phyloP scores from a whole-genome alignment of 2,329 filamentous ascomycete genomes.

The Aspergillus novoparasiticus region DNA sequence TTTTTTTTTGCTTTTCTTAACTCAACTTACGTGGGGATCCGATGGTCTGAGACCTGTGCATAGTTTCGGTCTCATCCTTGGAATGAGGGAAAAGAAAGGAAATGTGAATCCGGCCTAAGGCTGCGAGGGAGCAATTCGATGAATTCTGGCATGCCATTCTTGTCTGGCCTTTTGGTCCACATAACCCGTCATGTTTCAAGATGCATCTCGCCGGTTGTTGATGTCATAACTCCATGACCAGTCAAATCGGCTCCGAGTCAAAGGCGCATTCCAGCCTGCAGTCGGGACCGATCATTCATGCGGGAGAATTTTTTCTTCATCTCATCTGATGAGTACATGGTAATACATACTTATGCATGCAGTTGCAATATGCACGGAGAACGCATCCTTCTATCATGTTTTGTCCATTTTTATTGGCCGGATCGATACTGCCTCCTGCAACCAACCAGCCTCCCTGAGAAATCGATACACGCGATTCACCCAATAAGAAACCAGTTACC shows the following conservation, averaged over 20 bases:
- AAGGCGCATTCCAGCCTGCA: neutral
- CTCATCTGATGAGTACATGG: slow-evolving; percentile 7
- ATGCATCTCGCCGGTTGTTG: neutral
- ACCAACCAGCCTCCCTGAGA: neutral
- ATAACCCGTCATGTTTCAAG: neutral
- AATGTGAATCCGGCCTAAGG: neutral
- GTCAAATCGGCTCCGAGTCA: slow-evolving; percentile 5
- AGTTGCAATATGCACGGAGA: slow-evolving; percentile 3
- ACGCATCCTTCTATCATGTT: neutral
- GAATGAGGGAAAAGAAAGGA: neutral
- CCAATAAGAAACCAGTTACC: neutral
- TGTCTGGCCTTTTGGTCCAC: neutral
- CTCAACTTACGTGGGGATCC: slow-evolving; percentile 2
- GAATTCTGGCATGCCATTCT: neutral
- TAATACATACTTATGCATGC: neutral
- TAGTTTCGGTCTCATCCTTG: neutral
- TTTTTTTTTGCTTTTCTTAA: neutral
- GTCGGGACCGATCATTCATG: neutral
- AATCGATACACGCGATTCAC: neutral
- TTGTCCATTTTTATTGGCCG: neutral
- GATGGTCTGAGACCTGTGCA: slow-evolving; percentile 2
- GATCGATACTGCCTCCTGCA: neutral
- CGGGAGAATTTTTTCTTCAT: slow-evolving; percentile 2
- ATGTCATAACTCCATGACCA: slow-evolving; percentile 2
- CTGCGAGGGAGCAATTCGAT: neutral